These are phyloP conservation scores for Myriosclerotinia duriaeana DNA, from an alignment of 2,329 filamentous ascomycete species.

Conservation along the genomic window DNA sequence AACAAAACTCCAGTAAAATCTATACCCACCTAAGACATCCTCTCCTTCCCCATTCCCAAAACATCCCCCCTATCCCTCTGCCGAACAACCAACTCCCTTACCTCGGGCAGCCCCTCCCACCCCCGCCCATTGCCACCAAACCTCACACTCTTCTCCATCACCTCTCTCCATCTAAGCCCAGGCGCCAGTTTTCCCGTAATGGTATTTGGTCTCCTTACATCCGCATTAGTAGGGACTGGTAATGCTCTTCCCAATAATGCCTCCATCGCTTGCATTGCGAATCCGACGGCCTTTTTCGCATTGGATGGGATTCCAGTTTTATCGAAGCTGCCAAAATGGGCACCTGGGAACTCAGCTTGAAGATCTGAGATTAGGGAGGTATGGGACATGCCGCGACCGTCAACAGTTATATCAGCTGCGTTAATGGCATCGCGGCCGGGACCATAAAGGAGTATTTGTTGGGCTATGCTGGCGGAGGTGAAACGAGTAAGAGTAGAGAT, in stretches of 20 bases:
- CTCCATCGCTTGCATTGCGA: constrained; percentile 42
- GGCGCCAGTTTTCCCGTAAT: constrained; percentile 40
- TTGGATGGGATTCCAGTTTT: constrained; percentile 40
- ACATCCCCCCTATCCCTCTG: constrained; percentile 25
- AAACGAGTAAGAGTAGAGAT: constrained; percentile 40
- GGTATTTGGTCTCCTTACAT: constrained; percentile 40
- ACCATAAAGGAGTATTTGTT: constrained; percentile 39
- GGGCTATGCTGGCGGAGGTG: constrained; percentile 39
- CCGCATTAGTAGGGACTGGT: constrained; percentile 39
- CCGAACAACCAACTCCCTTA: constrained; percentile 39
- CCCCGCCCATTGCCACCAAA: constrained; percentile 40
- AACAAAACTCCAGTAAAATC: neutral
- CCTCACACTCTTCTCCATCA: constrained; percentile 39
- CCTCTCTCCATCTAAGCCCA: constrained; percentile 39
- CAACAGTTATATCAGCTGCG: constrained; percentile 38
- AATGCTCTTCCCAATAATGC: constrained; percentile 40
- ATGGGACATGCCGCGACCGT: constrained; percentile 39
- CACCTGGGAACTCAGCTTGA: constrained; percentile 38
- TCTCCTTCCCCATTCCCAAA: neutral
- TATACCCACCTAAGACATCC: neutral
- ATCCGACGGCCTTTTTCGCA: constrained; percentile 41
- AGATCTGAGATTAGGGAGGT: constrained; percentile 37
- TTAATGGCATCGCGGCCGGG: constrained; percentile 38
- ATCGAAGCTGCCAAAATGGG: constrained; percentile 38
- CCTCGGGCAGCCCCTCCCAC: constrained; percentile 41